phyloP scores from a whole-genome alignment of 2,329 filamentous ascomycete genomes.

The Aspergillus glaucus region DNA sequence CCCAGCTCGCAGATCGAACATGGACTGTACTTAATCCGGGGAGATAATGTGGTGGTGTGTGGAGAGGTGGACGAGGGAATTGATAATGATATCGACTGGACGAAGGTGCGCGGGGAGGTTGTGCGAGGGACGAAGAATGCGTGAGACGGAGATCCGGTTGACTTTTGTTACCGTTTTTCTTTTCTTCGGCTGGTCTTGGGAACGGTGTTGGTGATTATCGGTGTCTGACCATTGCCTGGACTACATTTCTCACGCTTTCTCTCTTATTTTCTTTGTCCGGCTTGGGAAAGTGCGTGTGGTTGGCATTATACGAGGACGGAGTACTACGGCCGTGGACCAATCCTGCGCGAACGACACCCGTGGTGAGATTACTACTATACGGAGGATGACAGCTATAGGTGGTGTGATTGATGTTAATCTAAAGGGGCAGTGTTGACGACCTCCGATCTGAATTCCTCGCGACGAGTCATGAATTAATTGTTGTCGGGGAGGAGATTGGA shows the following conservation, averaged over 20 bases:
- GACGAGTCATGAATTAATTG: too few relatives aligned
- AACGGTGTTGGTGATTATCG: too few relatives aligned
- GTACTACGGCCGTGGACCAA: too few relatives aligned
- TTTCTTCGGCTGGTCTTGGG: neutral
- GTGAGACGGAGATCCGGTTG: slow-evolving; percentile 27
- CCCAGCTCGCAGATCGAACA: slow-evolving; percentile 73
- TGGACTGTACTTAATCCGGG: slow-evolving; percentile 84
- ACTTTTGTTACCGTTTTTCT: neutral
- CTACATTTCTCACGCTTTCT: neutral
- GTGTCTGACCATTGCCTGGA: neutral
- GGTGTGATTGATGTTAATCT: too few relatives aligned
- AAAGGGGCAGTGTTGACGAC: too few relatives aligned
- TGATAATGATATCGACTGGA: slow-evolving; percentile 88
- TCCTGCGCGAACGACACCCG: too few relatives aligned
- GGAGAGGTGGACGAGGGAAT: slow-evolving; percentile 85
- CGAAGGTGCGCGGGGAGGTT: slow-evolving; percentile 74
- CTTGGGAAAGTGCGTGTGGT: too few relatives aligned
- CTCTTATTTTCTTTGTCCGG: slow-evolving; percentile 1
- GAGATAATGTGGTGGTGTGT: slow-evolving; percentile 88
- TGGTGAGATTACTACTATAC: too few relatives aligned
- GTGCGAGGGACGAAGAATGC: slow-evolving; percentile 80
- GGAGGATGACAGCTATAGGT: too few relatives aligned
- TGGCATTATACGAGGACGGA: too few relatives aligned
- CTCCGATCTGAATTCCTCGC: too few relatives aligned
- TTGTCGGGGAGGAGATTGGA: too few relatives aligned